Evolutionary conservation across 371 early-diverging fungal species (phyloP), one percentile per base, ranked within the genome.

Genomic region (Funneliformis caledonium): DNA sequence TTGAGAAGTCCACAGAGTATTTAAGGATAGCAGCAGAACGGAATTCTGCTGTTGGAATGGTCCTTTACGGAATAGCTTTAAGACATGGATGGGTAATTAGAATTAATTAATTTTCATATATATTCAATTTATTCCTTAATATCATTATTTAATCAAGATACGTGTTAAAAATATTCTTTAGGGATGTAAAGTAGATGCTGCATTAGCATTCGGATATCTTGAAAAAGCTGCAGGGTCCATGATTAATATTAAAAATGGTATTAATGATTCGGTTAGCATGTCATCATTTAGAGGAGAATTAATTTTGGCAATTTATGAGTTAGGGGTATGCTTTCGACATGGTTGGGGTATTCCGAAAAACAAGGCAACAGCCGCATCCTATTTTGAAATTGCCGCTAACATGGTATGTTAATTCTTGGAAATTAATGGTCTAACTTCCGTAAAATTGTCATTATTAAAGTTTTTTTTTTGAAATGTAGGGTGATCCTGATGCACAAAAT

Each of bases 311-410:
- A 92, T 97, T 72, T 94, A 94, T 84, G 97, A 97, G 84, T 87
- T 56, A 76, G 83, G 83, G 2, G 88, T 94, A 83, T 92, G 92
- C 82, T 97, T 94, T 84, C 90, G 92, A 43, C 95, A 96, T 84
- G 98, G 98, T 14, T 97, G 98, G 98, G 97, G 98, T 47, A 96
- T 93, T 22, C 88, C 90, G 26, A 95, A 93, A 81, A 90, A 92
- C 83, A 90, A 94, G 82, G 88, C 89, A 70, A 94, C 92, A 7
- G 97, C 97, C 0, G 90, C 91, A 0, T 95, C 95, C 81, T 97
- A 96, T 82, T 94, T 95, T 84, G 92, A 94, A 82, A 92, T 97
- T 16, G 94, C 98, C 4, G 94, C 97, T 1, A 91, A 96, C 70
- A 56, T 83, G 56, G 56, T 56, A 56, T 3, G 56, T 56, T 19